phyloP scores from a whole-genome alignment of 495 filamentous ascomycete species.

The Thermochaetoides thermophila region DNA sequence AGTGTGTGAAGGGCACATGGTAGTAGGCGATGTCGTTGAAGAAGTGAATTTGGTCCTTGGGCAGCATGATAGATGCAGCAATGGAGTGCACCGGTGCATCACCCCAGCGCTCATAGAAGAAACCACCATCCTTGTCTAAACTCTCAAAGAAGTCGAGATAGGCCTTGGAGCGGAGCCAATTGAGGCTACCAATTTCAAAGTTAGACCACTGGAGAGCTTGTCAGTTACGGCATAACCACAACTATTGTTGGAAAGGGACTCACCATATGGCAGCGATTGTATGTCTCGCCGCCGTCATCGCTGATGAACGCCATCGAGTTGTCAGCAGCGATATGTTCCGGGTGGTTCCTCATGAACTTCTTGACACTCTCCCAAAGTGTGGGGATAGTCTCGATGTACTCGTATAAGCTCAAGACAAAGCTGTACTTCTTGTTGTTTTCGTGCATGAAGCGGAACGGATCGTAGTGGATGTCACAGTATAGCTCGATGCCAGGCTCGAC shows the following conservation, averaged over 20 bases:
- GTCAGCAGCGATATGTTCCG: slow-evolving; percentile 67
- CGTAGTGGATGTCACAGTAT: slow-evolving; percentile 70
- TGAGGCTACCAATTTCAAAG: slow-evolving; percentile 74
- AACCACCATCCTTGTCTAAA: slow-evolving; percentile 69
- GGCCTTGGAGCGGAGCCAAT: slow-evolving; percentile 66
- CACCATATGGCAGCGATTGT: slow-evolving; percentile 96
- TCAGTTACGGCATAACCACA: slow-evolving; percentile 9
- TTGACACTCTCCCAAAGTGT: slow-evolving; percentile 89
- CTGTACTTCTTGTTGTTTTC: slow-evolving; percentile 85
- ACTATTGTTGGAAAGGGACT: slow-evolving; percentile 18
- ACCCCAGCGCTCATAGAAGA: slow-evolving; percentile 90
- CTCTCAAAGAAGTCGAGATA: slow-evolving; percentile 71
- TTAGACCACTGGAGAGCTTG: slow-evolving; percentile 59
- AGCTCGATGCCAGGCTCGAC: slow-evolving; percentile 83
- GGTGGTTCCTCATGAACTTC: slow-evolving; percentile 77
- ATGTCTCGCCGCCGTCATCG: slow-evolving; percentile 74
- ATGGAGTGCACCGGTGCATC: slow-evolving; percentile 93
- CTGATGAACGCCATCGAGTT: slow-evolving; percentile 88
- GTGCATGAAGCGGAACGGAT: slow-evolving; percentile 76
- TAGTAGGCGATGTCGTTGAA: slow-evolving; percentile 98
- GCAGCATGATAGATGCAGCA: slow-evolving; percentile 67
- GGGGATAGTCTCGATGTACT: slow-evolving; percentile 91
- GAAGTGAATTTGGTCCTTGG: slow-evolving; percentile 91
- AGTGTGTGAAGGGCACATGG: slow-evolving; percentile 98
- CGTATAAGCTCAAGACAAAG: slow-evolving; percentile 79